These are phyloP conservation scores for Mortierella sp. DNA, from an alignment of 371 early-diverging fungal genomes.

Conservation along the genomic window DNA sequence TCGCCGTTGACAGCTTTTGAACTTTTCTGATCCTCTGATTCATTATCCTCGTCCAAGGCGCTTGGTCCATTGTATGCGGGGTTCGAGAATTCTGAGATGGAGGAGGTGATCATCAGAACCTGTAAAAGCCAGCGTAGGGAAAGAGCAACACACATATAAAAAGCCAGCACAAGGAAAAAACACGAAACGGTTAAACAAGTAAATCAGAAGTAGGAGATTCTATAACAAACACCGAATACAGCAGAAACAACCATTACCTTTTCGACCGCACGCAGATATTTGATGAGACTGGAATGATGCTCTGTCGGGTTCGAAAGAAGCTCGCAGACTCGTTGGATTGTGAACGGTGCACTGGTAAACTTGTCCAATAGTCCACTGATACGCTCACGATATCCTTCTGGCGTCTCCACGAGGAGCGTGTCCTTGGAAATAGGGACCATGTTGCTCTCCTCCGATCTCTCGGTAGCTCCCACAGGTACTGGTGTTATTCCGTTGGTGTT, in stretches of 20 bases:
- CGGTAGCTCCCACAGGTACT: neutral
- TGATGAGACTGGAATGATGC: slow-evolving; percentile 64
- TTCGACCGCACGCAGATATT: slow-evolving; percentile 69
- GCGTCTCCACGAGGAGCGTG: slow-evolving; percentile 40
- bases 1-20: slow-evolving; percentile 18
- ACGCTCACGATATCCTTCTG: slow-evolving; percentile 37
- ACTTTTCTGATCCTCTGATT: neutral
- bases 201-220: too few species aligned
- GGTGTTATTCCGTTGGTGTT: neutral
- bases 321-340: slow-evolving; percentile 70
- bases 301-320: slow-evolving; percentile 59
- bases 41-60: slow-evolving; percentile 35
- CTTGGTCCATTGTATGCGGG: slow-evolving; percentile 44
- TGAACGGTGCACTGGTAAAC: slow-evolving; percentile 62
- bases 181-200: too few species aligned
- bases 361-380: slow-evolving; percentile 30
- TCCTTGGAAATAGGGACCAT: slow-evolving; percentile 44
- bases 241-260: slow-evolving; percentile 54
- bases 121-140: neutral
- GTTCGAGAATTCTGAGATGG: slow-evolving; percentile 47
- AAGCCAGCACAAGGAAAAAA: too few species aligned
- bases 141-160: too few species aligned
- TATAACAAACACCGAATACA: too few species aligned
- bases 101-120: slow-evolving; percentile 53
- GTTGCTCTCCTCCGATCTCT: neutral